Conservation (phyloP, 768 basidiomycete genomes). For the Lactarius psammicola region DNA sequence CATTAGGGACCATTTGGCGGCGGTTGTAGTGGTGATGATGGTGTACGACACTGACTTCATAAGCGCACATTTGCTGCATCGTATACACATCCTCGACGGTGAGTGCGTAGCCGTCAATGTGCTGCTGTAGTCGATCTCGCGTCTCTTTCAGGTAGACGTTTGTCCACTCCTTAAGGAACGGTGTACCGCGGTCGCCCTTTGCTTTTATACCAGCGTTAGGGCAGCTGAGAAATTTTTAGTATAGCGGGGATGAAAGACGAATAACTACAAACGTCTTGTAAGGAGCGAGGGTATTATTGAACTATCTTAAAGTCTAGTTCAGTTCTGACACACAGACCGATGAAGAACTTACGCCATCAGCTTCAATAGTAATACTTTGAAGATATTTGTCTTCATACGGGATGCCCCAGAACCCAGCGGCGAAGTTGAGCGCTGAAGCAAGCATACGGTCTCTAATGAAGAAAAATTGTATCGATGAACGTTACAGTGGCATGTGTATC, state of each 20-base stretch:
- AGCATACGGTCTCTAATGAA: conserved; percentile 47
- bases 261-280: conserved; percentile 59
- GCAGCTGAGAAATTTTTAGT: conserved; percentile 43
- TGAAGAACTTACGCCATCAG: conserved; percentile 34
- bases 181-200: conserved; percentile 56
- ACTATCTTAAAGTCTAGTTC: conserved; percentile 31
- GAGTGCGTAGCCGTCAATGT: conserved; percentile 61
- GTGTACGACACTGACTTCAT: conserved; percentile 55
- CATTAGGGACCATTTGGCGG: neutral
- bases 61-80: conserved; percentile 82
- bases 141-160: conserved; percentile 70
- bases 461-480: neutral
- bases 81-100: conserved; percentile 67
- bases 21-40: neutral
- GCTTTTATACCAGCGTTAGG: conserved; percentile 50
- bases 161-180: conserved; percentile 66
- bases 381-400: conserved; percentile 46
- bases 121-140: conserved; percentile 52
- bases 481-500: neutral
- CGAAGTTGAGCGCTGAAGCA: conserved; percentile 52
- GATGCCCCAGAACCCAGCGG: conserved; percentile 52
- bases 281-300: conserved; percentile 75
- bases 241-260: neutral
- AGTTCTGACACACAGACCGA: conserved; percentile 21
- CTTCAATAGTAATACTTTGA: conserved; percentile 45